These are phyloP conservation scores for Boletales sp. DNA, from an alignment of 768 basidiomycete species.

Conservation along the genomic window DNA sequence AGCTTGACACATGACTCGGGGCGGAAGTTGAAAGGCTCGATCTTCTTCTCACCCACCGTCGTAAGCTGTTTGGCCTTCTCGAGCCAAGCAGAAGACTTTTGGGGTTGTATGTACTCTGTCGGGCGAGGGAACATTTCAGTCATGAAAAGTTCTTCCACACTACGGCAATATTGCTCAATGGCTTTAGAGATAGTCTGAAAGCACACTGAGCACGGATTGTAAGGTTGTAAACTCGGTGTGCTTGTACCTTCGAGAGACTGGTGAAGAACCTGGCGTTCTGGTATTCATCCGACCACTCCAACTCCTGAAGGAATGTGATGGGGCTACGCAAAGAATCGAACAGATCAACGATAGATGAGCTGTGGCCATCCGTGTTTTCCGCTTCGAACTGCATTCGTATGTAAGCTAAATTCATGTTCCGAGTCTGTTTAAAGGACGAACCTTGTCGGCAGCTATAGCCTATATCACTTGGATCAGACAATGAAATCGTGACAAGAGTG, in stretches of 20 bases:
- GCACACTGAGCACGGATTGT: neutral
- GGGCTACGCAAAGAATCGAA: slow-evolving; percentile 93
- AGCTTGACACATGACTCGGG: slow-evolving; percentile 95
- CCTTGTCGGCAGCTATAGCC: slow-evolving; percentile 84
- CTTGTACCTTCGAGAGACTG: slow-evolving; percentile 73
- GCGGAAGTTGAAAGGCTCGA: slow-evolving; percentile 93
- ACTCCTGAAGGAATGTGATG: slow-evolving; percentile 79
- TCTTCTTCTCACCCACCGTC: slow-evolving; percentile 78
- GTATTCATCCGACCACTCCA: slow-evolving; percentile 90
- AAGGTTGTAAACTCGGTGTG: neutral
- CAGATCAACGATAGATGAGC: slow-evolving; percentile 95
- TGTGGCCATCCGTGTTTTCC: slow-evolving; percentile 76
- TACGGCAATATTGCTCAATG: slow-evolving; percentile 86
- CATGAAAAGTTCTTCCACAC: slow-evolving; percentile 86
- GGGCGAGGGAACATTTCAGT: slow-evolving; percentile 92
- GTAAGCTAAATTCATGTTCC: slow-evolving; percentile 1
- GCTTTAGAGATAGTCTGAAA: slow-evolving; percentile 84
- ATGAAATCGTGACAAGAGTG: neutral
- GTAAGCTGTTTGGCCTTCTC: slow-evolving; percentile 81
- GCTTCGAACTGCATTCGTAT: slow-evolving; percentile 60
- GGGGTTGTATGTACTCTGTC: slow-evolving; percentile 72
- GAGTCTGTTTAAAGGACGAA: slow-evolving; percentile 26
- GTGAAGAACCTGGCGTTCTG: slow-evolving; percentile 91
- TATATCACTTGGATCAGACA: slow-evolving; percentile 26
- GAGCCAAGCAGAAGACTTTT: slow-evolving; percentile 85